A percentile compares a stretch with the other conserved stretches of the same genome.
Evolutionary conservation across 768 basidiomycete species (phyloP).

Genomic region (Cystoderma amianthinum): DNA sequence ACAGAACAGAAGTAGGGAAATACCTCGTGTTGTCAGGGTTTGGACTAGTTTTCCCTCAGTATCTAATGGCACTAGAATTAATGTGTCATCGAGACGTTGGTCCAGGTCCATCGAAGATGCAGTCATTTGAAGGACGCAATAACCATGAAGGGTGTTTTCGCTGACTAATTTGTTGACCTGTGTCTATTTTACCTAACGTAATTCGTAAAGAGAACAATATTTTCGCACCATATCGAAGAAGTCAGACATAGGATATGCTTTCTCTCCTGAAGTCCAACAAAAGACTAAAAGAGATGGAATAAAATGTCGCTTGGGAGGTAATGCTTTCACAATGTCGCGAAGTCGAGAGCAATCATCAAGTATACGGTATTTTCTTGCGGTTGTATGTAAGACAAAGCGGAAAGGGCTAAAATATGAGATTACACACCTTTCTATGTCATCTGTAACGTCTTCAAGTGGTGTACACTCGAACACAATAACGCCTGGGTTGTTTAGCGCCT

Average conservation of each 20-base stretch:
- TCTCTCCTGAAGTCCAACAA: slow-evolving; percentile 46
- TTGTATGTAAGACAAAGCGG: slow-evolving; percentile 3
- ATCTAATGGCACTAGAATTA: slow-evolving; percentile 43
- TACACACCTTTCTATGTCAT: slow-evolving; percentile 61
- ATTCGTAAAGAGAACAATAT: not conserved
- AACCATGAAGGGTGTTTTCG: slow-evolving; percentile 31
- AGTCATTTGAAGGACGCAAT: slow-evolving; percentile 41
- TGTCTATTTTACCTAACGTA: slow-evolving; percentile 2
- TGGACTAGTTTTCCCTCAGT: slow-evolving; percentile 49
- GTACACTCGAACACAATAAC: slow-evolving; percentile 73
- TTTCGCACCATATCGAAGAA: slow-evolving; percentile 53
- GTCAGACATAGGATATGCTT: slow-evolving; percentile 34
- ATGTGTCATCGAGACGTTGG: slow-evolving; percentile 35
- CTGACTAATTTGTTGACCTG: slow-evolving; percentile 45
- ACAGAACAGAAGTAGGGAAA: slow-evolving; percentile 4
- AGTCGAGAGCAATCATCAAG: slow-evolving; percentile 70
- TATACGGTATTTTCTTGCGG: slow-evolving; percentile 55
- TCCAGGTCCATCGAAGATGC: slow-evolving; percentile 52
- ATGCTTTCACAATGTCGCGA: slow-evolving; percentile 49
- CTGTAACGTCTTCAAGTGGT: slow-evolving; percentile 51
- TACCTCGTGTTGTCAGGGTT: slow-evolving; percentile 39
- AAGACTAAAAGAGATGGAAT: slow-evolving; percentile 56
- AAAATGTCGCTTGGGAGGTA: slow-evolving; percentile 53
- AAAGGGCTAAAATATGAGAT: not conserved
- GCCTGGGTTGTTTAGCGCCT: slow-evolving; percentile 43